Evolutionary conservation across 1,139 yeast species (phyloP).

Genomic region (Sporopachydermia cereana): DNA sequence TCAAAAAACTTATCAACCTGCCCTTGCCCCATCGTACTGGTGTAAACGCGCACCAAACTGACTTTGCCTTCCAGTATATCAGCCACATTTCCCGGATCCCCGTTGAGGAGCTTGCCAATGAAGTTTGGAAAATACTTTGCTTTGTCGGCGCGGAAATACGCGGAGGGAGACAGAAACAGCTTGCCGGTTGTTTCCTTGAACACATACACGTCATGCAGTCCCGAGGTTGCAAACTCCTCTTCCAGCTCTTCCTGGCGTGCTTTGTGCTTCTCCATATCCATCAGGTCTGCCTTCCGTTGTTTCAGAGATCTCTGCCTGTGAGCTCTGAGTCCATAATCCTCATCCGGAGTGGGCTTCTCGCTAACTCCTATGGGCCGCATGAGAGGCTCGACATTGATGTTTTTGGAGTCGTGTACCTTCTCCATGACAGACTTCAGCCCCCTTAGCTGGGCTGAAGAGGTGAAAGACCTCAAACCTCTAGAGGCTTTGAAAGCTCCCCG

Average conservation of each 20-base stretch:
- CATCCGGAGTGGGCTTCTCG: neutral
- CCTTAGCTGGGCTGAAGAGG: neutral
- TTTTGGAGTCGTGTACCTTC: neutral
- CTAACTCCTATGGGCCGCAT: neutral
- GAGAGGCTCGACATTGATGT: neutral
- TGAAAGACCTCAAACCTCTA: neutral
- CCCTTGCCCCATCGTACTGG: conserved; percentile 63
- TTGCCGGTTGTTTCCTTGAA: conserved; percentile 77
- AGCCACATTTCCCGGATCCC: conserved; percentile 31
- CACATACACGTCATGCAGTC: conserved; percentile 72
- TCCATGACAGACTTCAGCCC: neutral
- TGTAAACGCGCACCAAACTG: conserved; percentile 52
- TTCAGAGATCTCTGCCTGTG: neutral
- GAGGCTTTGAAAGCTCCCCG: no score
- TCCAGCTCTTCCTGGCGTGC: conserved; percentile 51
- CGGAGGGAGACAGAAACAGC: conserved; percentile 67
- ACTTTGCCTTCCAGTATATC: conserved; percentile 38
- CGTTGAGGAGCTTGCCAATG: conserved; percentile 41
- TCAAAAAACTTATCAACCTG: conserved; percentile 53
- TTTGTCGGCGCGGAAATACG: conserved; percentile 64
- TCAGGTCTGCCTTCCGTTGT: neutral
- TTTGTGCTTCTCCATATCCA: conserved; percentile 24
- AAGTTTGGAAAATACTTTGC: conserved; percentile 83
- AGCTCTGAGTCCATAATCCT: neutral
- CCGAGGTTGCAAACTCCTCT: conserved; percentile 75